A percentile compares a stretch with the other conserved stretches of the same genome.
These are phyloP conservation scores for Epichloe typhina DNA, from an alignment of 2,329 filamentous ascomycete species.

Conservation along the genomic window DNA sequence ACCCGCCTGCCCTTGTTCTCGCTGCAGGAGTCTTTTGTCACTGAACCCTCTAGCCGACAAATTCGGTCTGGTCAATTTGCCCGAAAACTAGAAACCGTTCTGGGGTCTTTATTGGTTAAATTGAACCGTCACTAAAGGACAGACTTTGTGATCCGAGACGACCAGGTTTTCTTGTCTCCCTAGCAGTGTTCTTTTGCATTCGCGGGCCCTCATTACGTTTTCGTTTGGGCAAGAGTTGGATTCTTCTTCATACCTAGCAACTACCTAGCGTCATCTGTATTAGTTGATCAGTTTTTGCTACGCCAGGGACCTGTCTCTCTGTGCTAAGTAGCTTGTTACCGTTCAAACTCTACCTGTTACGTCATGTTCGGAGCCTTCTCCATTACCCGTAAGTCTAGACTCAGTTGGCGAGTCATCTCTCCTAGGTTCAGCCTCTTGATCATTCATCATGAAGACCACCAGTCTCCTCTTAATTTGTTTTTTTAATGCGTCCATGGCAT, in stretches of 20 bases:
- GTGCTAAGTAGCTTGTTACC: background rate
- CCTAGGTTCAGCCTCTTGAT: background rate
- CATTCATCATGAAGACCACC: background rate
- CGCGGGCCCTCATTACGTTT: background rate
- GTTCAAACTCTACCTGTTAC: slow-evolving; percentile 2
- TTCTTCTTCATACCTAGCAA: background rate
- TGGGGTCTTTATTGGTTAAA: background rate
- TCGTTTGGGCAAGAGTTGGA: background rate
- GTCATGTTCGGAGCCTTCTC: slow-evolving; percentile 32
- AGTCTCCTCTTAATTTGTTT: background rate
- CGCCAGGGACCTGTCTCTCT: background rate
- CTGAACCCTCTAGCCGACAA: background rate
- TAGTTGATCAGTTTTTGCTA: background rate
- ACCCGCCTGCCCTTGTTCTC: background rate
- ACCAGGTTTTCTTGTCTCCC: background rate
- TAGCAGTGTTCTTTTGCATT: background rate
- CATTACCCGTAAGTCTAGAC: slow-evolving; percentile 23
- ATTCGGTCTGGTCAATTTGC: background rate
- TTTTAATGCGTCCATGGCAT: background rate
- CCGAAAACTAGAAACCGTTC: background rate
- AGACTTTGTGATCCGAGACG: background rate
- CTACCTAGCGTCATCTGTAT: background rate
- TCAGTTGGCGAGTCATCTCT: background rate
- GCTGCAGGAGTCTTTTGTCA: background rate
- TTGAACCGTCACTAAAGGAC: background rate